phyloP scores from a whole-genome alignment of 75 land plant species.

The Sequoiadendron giganteum region DNA sequence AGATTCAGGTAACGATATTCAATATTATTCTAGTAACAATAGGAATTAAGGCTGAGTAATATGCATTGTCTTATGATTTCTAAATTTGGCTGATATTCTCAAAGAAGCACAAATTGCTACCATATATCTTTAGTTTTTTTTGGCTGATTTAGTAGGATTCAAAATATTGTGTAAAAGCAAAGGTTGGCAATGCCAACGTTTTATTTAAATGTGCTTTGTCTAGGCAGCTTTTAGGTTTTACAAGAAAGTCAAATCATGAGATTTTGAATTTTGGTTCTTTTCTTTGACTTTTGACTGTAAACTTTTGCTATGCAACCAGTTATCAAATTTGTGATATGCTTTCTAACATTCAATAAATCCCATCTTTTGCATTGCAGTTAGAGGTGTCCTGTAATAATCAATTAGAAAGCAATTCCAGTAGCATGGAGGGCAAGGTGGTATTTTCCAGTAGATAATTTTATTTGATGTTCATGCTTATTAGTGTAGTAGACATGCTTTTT shows the following conservation, averaged over 20 bases:
- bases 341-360: neutral
- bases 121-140: neutral
- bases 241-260: neutral
- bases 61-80: too few species aligned
- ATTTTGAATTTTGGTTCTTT: neutral
- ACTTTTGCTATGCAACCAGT: neutral
- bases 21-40: too few species aligned
- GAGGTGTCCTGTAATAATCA: conserved; percentile 45
- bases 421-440: conserved; percentile 39
- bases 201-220: neutral
- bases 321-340: neutral
- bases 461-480: neutral
- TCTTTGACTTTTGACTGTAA: neutral
- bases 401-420: conserved; percentile 30
- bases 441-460: neutral
- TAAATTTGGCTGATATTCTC: too few species aligned
- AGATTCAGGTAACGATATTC: too few species aligned
- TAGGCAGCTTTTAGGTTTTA: neutral
- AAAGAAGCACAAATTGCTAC: neutral
- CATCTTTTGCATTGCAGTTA: conserved; percentile 33
- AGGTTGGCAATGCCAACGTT: neutral
- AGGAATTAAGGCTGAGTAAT: too few species aligned
- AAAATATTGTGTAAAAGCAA: neutral
- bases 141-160: neutral
- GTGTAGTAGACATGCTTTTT: neutral